These are phyloP conservation scores for Leucosporidium scottii DNA, from an alignment of 768 basidiomycete species.

Conservation along the genomic window DNA sequence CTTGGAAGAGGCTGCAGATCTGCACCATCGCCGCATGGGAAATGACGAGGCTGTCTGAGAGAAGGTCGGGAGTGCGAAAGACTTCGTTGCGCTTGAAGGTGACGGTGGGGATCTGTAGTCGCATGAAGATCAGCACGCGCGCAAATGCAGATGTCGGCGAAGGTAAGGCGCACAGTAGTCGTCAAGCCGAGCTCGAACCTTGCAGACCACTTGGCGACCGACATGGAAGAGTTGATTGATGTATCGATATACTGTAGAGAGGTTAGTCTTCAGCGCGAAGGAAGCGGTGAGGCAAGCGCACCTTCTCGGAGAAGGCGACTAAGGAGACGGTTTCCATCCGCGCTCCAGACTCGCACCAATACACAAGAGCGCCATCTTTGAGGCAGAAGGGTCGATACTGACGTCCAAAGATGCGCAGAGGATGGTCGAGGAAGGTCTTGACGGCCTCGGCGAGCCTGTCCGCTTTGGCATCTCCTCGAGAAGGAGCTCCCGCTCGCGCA, in stretches of 20 bases:
- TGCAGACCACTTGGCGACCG: conserved; percentile 26
- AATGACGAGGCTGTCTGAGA: conserved; percentile 16
- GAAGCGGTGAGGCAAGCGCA: too few species aligned
- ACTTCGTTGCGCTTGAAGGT: conserved; percentile 10
- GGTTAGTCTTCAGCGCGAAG: too few species aligned
- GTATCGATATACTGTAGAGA: conserved; percentile 14
- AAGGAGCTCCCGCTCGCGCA: not conserved
- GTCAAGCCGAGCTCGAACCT: conserved; percentile 28
- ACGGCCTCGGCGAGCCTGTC: not conserved
- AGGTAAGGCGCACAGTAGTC: conserved; percentile 1
- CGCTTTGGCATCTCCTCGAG: not conserved
- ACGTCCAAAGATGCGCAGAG: conserved; percentile 14
- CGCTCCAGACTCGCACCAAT: conserved; percentile 14
- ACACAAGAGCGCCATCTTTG: conserved; percentile 25
- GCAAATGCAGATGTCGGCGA: not conserved
- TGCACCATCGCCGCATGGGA: conserved; percentile 4
- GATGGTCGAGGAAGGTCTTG: conserved; percentile 5
- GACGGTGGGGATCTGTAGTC: conserved; percentile 18
- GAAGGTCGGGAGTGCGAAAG: conserved; percentile 22
- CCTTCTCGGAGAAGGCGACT: not conserved
- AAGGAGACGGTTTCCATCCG: conserved; percentile 13
- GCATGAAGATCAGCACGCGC: too few species aligned
- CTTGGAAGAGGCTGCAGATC: not conserved
- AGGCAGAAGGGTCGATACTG: conserved; percentile 17
- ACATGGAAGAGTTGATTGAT: conserved; percentile 12